phyloP scores from a whole-genome alignment of 257 asterid species.

The Solanum commersonii region DNA sequence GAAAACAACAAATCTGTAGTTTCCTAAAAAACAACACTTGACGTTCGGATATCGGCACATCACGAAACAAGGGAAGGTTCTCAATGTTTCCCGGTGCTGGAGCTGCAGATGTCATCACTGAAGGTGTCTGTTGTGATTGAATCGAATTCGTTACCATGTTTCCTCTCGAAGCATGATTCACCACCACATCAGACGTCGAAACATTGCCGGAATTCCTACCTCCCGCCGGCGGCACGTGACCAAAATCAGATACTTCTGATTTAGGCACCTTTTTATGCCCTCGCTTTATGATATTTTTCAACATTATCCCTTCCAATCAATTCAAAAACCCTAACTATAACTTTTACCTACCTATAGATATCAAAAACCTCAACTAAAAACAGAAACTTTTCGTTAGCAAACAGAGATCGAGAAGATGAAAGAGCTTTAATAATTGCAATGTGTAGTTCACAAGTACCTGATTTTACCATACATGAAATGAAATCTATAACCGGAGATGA shows the following conservation, averaged over 20 bases:
- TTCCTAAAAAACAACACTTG: conserved; percentile 11
- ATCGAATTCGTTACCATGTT: conserved; percentile 10
- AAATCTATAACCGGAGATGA: background rate
- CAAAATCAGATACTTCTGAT: conserved; percentile 19
- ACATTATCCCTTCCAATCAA: conserved; percentile 12
- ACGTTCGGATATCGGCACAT: conserved; percentile 14
- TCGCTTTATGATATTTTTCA: conserved; percentile 33
- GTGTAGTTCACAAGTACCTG: background rate
- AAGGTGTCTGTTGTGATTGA: conserved; percentile 2
- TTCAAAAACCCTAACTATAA: conserved; percentile 29
- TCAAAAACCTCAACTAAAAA: background rate
- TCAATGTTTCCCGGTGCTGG: conserved; percentile 7
- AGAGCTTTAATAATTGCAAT: conserved; percentile 2
- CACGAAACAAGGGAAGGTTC: conserved; percentile 17
- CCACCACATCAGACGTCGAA: conserved; percentile 37
- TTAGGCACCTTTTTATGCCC: conserved; percentile 36
- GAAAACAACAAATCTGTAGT: conserved; percentile 18
- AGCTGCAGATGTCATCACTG: background rate
- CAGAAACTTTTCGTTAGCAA: background rate
- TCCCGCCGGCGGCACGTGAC: conserved; percentile 8
- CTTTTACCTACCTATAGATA: background rate
- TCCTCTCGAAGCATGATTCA: conserved; percentile 36
- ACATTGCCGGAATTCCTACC: conserved; percentile 29
- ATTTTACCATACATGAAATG: background rate
- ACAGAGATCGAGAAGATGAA: background rate